phyloP scores from a whole-genome alignment of 2,329 filamentous ascomycete genomes.

The Talaromyces albobiverticillius region DNA sequence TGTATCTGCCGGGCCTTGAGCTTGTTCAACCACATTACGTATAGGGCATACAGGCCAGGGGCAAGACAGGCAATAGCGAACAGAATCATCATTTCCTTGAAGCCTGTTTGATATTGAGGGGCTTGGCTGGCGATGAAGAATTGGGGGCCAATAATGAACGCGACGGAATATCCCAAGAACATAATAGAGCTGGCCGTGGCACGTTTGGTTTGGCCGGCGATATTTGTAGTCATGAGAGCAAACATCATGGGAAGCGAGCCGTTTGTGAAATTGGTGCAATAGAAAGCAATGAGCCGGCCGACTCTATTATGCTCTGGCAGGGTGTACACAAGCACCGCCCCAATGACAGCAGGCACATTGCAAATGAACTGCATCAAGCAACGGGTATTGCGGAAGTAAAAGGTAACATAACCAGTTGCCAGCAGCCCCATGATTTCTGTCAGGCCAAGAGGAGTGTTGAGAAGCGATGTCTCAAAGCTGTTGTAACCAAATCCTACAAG shows the following conservation, averaged over 20 bases:
- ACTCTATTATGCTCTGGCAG: constrained; percentile 22
- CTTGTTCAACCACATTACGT: too few relatives aligned
- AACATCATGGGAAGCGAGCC: constrained; percentile 20
- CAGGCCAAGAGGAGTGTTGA: constrained; percentile 12
- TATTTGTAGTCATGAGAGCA: constrained; percentile 22
- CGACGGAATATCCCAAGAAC: constrained; percentile 35
- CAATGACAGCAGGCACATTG: constrained; percentile 22
- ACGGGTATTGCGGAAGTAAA: constrained; percentile 16
- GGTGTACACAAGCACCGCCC: constrained; percentile 20
- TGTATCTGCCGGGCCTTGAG: too few relatives aligned
- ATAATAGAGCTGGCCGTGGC: constrained; percentile 29
- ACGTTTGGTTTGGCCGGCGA: constrained; percentile 33
- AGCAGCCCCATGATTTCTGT: constrained; percentile 6
- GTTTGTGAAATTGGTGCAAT: constrained; percentile 29
- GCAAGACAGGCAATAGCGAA: neutral
- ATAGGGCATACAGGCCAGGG: too few relatives aligned
- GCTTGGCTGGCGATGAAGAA: constrained; percentile 34
- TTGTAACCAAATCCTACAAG: constrained; percentile 12
- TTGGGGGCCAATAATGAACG: constrained; percentile 39
- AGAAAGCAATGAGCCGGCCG: constrained; percentile 32
- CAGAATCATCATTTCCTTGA: constrained; percentile 15
- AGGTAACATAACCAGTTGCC: neutral
- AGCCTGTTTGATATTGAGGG: constrained; percentile 22
- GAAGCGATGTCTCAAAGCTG: constrained; percentile 4
- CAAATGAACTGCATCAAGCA: constrained; percentile 16